phyloP scores from a whole-genome alignment of 2,329 filamentous ascomycete species.

The Talaromyces sp. region DNA sequence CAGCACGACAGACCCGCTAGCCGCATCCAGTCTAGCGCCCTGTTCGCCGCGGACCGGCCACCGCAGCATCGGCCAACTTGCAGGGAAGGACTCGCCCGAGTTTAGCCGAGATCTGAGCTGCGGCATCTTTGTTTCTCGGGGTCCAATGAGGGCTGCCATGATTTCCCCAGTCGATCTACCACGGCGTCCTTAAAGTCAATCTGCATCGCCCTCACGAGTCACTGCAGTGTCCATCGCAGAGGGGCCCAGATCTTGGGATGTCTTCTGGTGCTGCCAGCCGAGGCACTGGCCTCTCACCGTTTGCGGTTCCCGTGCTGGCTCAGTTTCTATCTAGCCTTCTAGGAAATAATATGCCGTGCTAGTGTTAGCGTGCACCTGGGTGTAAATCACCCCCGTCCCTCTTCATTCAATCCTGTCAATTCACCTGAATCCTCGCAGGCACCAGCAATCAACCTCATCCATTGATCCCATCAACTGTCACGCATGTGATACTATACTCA shows the following conservation, averaged over 20 bases:
- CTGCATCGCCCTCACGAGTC: neutral
- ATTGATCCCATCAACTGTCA: neutral
- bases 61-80: neutral
- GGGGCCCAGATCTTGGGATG: neutral
- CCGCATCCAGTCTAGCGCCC: neutral
- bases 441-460: neutral
- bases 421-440: neutral
- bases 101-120: neutral
- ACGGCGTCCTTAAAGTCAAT: no score
- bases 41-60: conserved; percentile 9
- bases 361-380: no score
- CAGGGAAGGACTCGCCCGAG: neutral
- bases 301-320: no score
- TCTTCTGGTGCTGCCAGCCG: no score
- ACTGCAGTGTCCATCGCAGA: neutral
- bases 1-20: neutral
- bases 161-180: neutral
- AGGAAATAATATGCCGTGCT: no score
- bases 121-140: neutral
- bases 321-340: no score
- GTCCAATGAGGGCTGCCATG: neutral
- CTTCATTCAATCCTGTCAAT: neutral
- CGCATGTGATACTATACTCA: neutral
- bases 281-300: neutral
- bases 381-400: neutral